phyloP scores from a whole-genome alignment of 176 grass and related monocot species.

The Aegilops tauschii region DNA sequence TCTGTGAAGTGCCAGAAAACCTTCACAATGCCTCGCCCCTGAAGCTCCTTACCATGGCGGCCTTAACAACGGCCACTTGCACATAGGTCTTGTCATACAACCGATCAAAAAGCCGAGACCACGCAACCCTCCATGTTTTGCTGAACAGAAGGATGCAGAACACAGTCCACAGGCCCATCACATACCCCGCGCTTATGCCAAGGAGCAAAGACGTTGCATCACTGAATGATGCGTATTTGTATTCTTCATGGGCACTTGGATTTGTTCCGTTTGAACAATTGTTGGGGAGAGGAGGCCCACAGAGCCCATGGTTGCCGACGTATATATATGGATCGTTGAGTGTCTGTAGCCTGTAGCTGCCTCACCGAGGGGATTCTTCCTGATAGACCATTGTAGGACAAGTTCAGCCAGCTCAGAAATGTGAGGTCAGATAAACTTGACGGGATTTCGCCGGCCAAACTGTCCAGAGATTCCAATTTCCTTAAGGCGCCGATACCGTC shows the following conservation, averaged over 20 bases:
- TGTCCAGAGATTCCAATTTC: no score
- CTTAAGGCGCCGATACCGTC: no score
- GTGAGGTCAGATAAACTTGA: no score
- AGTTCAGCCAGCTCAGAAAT: no score
- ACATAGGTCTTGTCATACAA: neutral
- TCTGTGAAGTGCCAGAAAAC: neutral
- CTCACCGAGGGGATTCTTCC: no score
- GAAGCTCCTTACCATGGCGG: neutral
- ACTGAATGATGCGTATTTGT: neutral
- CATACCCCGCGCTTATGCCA: slow-evolving; percentile 1
- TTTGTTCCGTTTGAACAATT: neutral
- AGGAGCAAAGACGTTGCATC: neutral
- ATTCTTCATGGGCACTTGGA: neutral
- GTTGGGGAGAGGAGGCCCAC: slow-evolving; percentile 16
- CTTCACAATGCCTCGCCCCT: neutral
- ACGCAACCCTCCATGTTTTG: neutral
- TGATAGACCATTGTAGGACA: no score
- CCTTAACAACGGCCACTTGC: neutral
- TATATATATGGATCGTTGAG: slow-evolving; percentile 14
- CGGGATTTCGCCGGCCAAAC: no score
- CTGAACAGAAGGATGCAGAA: neutral
- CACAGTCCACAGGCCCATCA: neutral
- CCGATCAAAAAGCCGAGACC: neutral
- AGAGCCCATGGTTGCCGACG: slow-evolving; percentile 8
- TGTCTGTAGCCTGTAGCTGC: neutral